phyloP scores from a whole-genome alignment of 176 grass and related monocot species.

The Lolium rigidum region DNA sequence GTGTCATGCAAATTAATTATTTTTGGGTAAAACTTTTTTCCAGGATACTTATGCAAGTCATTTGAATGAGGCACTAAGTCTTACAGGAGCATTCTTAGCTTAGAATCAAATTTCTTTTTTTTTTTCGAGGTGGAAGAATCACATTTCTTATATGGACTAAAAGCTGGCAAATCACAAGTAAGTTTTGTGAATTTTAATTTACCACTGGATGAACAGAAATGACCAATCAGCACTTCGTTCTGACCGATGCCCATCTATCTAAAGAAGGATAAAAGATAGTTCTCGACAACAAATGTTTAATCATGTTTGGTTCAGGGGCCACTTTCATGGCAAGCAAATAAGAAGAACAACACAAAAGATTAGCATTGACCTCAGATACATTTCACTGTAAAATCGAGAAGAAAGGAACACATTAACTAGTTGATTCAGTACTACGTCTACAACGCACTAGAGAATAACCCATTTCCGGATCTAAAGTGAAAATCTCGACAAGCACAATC shows the following conservation, averaged over 20 bases:
- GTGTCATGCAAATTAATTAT: not conserved
- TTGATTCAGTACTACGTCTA: not conserved
- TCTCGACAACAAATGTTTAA: not conserved
- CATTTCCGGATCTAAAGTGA: not conserved
- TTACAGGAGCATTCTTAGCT: not conserved
- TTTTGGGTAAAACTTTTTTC: not conserved
- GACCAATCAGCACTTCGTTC: not conserved
- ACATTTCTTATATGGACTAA: not conserved
- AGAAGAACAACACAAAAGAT: not conserved
- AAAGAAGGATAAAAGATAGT: not conserved
- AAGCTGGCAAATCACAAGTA: not conserved
- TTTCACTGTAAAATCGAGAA: not conserved
- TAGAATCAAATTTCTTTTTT: not conserved
- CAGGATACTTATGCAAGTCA: not conserved
- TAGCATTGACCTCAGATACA: not conserved
- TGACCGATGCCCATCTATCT: not conserved
- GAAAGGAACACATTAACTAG: not conserved
- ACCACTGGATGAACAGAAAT: not conserved
- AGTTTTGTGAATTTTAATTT: not conserved
- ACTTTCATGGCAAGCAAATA: not conserved
- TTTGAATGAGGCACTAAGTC: not conserved
- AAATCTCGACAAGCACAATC: not conserved
- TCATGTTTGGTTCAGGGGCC: not conserved
- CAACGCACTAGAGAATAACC: not conserved
- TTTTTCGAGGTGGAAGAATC: too few relatives aligned